Conservation (phyloP, 441 rosid genomes). For the Croton laevigatus region DNA sequence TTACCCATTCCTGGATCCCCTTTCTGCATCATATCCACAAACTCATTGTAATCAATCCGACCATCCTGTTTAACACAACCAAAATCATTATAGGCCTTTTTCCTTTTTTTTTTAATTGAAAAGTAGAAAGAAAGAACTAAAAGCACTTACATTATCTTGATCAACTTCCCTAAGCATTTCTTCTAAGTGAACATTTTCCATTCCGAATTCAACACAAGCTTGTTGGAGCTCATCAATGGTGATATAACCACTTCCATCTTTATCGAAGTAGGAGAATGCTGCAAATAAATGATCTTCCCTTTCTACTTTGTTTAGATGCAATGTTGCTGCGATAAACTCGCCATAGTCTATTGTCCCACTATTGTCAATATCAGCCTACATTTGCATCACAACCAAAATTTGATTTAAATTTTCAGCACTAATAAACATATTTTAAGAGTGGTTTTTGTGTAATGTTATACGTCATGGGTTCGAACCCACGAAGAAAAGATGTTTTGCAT, state of each 20-base stretch:
- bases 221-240: slow-evolving; percentile 84
- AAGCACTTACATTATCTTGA: slow-evolving; percentile 64
- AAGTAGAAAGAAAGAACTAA: not conserved
- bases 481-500: not conserved
- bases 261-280: slow-evolving; percentile 90
- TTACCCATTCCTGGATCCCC: slow-evolving; percentile 39
- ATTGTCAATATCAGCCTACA: slow-evolving; percentile 92
- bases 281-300: slow-evolving; percentile 72
- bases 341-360: slow-evolving; percentile 93
- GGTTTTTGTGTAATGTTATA: too few relatives aligned
- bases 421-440: not conserved
- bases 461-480: too few relatives aligned
- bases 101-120: too few relatives aligned
- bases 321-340: slow-evolving; percentile 94
- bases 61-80: slow-evolving; percentile 60
- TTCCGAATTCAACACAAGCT: slow-evolving; percentile 81
- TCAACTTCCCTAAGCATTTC: slow-evolving; percentile 82
- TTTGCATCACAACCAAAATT: not conserved
- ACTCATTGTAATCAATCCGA: slow-evolving; percentile 86
- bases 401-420: not conserved
- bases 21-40: slow-evolving; percentile 86
- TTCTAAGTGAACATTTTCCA: slow-evolving; percentile 65
- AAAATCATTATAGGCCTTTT: not conserved
- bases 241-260: slow-evolving; percentile 91
- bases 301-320: slow-evolving; percentile 74